These are phyloP conservation scores for Xylaria sp. DNA, from an alignment of 2,329 filamentous ascomycete genomes.

Conservation along the genomic window DNA sequence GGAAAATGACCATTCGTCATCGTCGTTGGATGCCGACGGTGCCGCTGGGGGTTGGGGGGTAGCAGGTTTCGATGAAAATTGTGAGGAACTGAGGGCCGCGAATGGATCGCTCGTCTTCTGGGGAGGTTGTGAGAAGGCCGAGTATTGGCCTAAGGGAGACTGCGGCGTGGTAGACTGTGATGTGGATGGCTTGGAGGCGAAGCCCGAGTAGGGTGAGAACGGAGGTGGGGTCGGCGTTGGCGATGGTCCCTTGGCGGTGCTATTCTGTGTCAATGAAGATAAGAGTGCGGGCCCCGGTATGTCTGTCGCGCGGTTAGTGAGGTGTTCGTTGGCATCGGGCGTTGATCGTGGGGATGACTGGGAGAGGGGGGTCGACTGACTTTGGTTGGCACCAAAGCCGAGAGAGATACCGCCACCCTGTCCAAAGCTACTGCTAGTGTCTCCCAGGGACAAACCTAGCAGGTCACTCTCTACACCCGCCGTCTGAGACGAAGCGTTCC, in stretches of 20 bases:
- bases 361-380: conserved; percentile 58
- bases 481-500: conserved; percentile 55
- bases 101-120: conserved; percentile 57
- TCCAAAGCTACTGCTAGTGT: conserved; percentile 66
- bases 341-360: background rate
- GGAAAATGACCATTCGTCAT: conserved; percentile 94
- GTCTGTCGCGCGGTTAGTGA: conserved; percentile 50
- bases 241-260: conserved; percentile 56
- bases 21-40: conserved; percentile 54
- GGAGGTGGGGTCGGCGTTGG: conserved; percentile 50
- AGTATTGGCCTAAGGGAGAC: conserved; percentile 53
- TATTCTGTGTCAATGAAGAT: conserved; percentile 67
- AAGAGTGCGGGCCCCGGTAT: conserved; percentile 69
- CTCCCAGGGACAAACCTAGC: conserved; percentile 82
- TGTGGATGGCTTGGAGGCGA: conserved; percentile 54
- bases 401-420: conserved; percentile 83
- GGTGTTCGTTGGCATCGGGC: background rate
- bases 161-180: conserved; percentile 62
- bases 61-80: conserved; percentile 46
- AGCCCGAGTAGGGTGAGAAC: conserved; percentile 62
- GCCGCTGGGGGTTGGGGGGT: conserved; percentile 42
- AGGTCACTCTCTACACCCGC: conserved; percentile 87
- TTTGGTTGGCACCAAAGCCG: conserved; percentile 73
- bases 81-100: conserved; percentile 52
- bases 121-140: conserved; percentile 52